These are phyloP conservation scores for Lagenidium giganteum DNA, from an alignment of 352 stramenopile species.

Conservation along the genomic window DNA sequence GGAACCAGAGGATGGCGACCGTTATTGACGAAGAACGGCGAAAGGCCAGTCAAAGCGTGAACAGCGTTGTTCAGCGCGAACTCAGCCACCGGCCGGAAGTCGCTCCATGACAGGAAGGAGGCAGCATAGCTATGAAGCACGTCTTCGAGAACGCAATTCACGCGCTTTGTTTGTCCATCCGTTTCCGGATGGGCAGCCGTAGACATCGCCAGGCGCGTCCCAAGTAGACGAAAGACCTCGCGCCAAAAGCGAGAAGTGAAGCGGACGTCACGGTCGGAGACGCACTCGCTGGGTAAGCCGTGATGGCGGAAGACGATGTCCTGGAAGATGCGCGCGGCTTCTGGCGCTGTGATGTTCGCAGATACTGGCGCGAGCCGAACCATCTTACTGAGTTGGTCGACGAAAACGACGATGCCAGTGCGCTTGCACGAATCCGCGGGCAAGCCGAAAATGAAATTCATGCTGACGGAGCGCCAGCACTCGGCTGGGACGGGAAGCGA, in stretches of 20 bases:
- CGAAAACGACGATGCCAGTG: constrained; percentile 14
- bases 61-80: constrained; percentile 26
- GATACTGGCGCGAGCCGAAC: constrained; percentile 8
- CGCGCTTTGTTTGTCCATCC: constrained; percentile 3
- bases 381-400: constrained; percentile 23
- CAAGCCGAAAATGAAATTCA: constrained; percentile 21
- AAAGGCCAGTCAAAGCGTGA: constrained; percentile 16
- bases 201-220: neutral
- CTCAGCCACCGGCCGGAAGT: constrained; percentile 13
- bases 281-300: neutral
- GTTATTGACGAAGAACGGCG: constrained; percentile 13
- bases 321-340: neutral
- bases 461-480: constrained; percentile 11
- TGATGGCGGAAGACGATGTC: neutral
- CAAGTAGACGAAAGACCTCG: neutral
- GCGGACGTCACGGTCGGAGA: neutral
- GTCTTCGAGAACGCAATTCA: constrained; percentile 10
- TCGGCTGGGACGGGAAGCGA: constrained; percentile 6
- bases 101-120: constrained; percentile 6
- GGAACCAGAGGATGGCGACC: constrained; percentile 3
- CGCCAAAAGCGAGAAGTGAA: neutral
- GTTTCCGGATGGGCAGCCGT: neutral
- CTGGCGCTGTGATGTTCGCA: neutral
- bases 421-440: neutral
- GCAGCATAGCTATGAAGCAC: constrained; percentile 10